Percentiles rank a stretch among this genome's conserved stretches.
Conservation (phyloP, 768 basidiomycete species). For the Rhodotorula babjevae region DNA sequence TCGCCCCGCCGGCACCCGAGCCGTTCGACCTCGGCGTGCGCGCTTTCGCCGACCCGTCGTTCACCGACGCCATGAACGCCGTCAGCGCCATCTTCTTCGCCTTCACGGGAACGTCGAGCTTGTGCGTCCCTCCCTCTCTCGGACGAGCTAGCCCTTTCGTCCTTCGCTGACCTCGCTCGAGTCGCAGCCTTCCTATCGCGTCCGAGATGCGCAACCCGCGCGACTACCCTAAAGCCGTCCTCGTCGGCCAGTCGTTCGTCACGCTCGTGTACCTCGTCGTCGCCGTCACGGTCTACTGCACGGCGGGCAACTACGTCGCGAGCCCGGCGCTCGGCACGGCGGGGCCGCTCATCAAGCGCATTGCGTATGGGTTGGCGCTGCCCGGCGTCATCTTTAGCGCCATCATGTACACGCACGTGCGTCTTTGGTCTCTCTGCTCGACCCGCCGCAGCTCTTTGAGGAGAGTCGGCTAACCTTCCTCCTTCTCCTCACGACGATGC, state of each 20-base stretch:
- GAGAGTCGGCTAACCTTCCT: too few relatives aligned
- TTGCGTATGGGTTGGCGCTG: constrained; percentile 39
- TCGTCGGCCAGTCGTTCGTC: constrained; percentile 26
- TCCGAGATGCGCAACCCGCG: constrained; percentile 47
- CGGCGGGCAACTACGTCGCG: constrained; percentile 40
- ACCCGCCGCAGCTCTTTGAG: not conserved
- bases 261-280: constrained; percentile 36
- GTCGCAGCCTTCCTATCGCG: constrained; percentile 37
- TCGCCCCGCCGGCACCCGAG: constrained; percentile 38
- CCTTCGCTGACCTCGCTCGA: not conserved
- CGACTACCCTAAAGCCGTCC: constrained; percentile 44
- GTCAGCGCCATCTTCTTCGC: constrained; percentile 45
- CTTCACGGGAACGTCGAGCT: constrained; percentile 24
- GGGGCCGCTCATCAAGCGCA: constrained; percentile 40
- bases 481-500: not conserved
- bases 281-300: constrained; percentile 38
- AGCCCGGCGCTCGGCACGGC: constrained; percentile 45
- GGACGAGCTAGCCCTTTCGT: not conserved
- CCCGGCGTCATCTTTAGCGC: constrained; percentile 35
- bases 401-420: not conserved
- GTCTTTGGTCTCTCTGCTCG: not conserved
- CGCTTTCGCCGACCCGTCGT: constrained; percentile 20
- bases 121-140: not conserved
- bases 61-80: constrained; percentile 45
- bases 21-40: constrained; percentile 40